These are phyloP conservation scores for Grosmannia penicillata DNA, from an alignment of 2,329 filamentous ascomycete species.

Conservation along the genomic window DNA sequence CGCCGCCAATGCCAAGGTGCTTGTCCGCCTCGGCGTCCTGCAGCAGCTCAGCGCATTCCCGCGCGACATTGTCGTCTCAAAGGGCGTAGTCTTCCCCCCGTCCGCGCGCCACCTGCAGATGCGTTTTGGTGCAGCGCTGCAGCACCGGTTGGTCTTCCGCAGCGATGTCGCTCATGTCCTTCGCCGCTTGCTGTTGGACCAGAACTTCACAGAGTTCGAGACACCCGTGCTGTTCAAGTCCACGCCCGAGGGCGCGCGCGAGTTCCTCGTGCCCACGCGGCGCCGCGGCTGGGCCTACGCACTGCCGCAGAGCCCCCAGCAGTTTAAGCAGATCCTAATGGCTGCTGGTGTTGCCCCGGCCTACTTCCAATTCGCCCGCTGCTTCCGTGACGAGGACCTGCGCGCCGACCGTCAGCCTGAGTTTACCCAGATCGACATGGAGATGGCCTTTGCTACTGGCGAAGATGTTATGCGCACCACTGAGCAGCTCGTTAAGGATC, in stretches of 20 bases:
- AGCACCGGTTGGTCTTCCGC: conserved; percentile 57
- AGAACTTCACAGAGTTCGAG: conserved; percentile 65
- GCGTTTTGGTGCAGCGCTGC: conserved; percentile 54
- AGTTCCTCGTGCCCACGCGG: conserved; percentile 85
- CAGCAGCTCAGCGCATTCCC: conserved; percentile 59
- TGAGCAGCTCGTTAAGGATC: conserved; percentile 33
- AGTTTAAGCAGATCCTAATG: conserved; percentile 98
- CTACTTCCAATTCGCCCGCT: conserved; percentile 89
- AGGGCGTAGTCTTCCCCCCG: conserved; percentile 58
- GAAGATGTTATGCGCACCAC: conserved; percentile 49
- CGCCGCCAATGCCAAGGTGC: background rate
- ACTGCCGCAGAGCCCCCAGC: conserved; percentile 88
- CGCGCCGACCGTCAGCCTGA: conserved; percentile 89
- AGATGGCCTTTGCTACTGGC: conserved; percentile 74
- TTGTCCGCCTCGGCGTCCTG: conserved; percentile 38
- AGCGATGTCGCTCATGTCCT: conserved; percentile 22
- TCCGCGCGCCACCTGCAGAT: conserved; percentile 73
- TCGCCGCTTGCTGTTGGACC: conserved; percentile 7
- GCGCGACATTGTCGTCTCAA: conserved; percentile 60
- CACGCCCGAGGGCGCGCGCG: conserved; percentile 85
- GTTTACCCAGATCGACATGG: conserved; percentile 87
- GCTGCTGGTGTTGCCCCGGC: conserved; percentile 57
- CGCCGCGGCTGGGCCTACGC: conserved; percentile 68
- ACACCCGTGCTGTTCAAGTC: conserved; percentile 95
- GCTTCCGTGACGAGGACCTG: conserved; percentile 89